phyloP scores from a whole-genome alignment of 2,329 filamentous ascomycete genomes.

The Immersiporthe knoxdaviesiana region DNA sequence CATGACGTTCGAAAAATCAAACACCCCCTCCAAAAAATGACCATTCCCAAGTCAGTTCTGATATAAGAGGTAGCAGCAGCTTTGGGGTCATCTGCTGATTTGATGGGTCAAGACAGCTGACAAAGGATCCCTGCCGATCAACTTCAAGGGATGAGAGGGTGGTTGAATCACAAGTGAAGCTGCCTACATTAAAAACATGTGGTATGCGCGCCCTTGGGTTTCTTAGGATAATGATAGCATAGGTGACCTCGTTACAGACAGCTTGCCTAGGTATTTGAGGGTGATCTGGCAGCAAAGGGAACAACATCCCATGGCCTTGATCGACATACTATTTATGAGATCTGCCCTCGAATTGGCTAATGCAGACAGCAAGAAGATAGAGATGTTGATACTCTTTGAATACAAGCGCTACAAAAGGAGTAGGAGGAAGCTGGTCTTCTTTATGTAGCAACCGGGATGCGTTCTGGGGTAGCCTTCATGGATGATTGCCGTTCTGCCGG shows the following conservation, averaged over 20 bases:
- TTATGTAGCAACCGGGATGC: background rate
- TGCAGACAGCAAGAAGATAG: background rate
- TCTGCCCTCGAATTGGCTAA: background rate
- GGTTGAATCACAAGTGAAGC: constrained; percentile 5
- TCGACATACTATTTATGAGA: background rate
- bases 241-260: background rate
- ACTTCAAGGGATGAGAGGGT: background rate
- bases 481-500: background rate
- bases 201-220: background rate
- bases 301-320: background rate
- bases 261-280: background rate
- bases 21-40: too few species aligned
- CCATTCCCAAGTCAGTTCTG: background rate
- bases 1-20: background rate
- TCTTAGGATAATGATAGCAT: background rate
- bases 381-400: constrained; percentile 13
- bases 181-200: constrained; percentile 8
- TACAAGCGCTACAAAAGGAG: background rate
- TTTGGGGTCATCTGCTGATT: background rate
- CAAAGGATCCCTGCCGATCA: background rate
- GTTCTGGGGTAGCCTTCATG: background rate
- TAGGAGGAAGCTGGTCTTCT: background rate
- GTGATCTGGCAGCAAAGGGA: background rate
- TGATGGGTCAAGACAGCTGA: constrained; percentile 14
- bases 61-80: background rate